phyloP scores from a whole-genome alignment of 2,329 filamentous ascomycete genomes.

The Colletotrichum costaricense region DNA sequence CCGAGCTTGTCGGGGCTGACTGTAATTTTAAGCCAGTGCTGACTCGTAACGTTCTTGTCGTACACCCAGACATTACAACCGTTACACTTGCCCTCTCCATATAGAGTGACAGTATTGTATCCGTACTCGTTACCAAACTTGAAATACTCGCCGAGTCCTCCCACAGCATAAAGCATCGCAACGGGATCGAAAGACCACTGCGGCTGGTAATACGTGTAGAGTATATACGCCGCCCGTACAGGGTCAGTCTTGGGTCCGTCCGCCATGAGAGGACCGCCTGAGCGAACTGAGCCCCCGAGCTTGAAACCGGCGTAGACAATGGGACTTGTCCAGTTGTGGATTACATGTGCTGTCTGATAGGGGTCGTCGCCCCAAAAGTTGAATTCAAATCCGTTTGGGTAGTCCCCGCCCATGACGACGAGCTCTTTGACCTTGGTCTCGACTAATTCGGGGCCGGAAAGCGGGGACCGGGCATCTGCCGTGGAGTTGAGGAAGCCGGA shows the following conservation, averaged over 20 bases:
- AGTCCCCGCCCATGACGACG: constrained; percentile 64
- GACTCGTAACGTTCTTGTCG: constrained; percentile 48
- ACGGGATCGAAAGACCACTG: constrained; percentile 55
- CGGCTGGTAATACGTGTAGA: constrained; percentile 49
- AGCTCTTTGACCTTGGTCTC: constrained; percentile 58
- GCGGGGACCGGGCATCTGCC: constrained; percentile 50
- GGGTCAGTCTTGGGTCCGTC: constrained; percentile 47
- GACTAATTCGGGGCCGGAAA: constrained; percentile 54
- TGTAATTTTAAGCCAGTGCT: constrained; percentile 52
- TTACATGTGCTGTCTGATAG: constrained; percentile 51
- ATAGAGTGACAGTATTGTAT: constrained; percentile 50
- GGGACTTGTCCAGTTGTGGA: constrained; percentile 55
- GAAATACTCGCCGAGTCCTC: constrained; percentile 49
- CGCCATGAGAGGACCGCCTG: constrained; percentile 50
- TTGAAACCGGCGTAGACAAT: constrained; percentile 56
- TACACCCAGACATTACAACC: constrained; percentile 56
- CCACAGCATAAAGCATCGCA: constrained; percentile 52
- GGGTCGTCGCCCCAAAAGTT: constrained; percentile 60
- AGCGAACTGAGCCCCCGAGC: constrained; percentile 53
- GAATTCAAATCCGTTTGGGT: constrained; percentile 58
- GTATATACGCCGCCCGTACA: constrained; percentile 50
- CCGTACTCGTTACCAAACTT: constrained; percentile 50
- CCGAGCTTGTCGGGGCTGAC: constrained; percentile 41
- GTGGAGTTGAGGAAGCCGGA: constrained; percentile 58
- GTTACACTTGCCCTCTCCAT: constrained; percentile 36